Evolutionary conservation across 495 filamentous ascomycete species (phyloP).

Genomic region (Emericellopsis terricola): DNA sequence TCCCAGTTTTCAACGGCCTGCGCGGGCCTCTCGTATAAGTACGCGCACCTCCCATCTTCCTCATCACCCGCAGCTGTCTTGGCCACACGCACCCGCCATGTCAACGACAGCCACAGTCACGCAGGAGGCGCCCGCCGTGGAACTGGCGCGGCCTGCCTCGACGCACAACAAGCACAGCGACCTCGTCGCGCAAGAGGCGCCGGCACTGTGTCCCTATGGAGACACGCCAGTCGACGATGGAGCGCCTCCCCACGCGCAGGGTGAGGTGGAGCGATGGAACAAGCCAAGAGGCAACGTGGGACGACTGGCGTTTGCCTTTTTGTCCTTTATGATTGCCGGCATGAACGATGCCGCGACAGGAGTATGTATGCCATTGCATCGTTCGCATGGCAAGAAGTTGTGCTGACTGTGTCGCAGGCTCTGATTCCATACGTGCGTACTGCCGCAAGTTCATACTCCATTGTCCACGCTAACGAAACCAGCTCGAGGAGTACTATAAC

Average conservation of each 20-base stretch:
- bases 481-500: slow-evolving; percentile 47
- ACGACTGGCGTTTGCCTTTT: slow-evolving; percentile 48
- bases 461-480: background rate
- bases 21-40: too few species aligned
- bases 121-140: background rate
- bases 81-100: background rate
- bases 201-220: background rate
- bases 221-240: background rate
- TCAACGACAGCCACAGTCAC: background rate
- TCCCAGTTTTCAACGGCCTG: too few species aligned
- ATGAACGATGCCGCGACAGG: slow-evolving; percentile 70
- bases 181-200: too few species aligned
- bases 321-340: slow-evolving; percentile 61
- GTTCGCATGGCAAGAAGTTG: background rate
- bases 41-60: too few species aligned
- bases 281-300: slow-evolving; percentile 43
- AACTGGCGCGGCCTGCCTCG: background rate
- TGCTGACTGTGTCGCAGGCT: slow-evolving; percentile 20
- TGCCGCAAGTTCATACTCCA: too few species aligned
- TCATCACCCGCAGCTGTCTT: background rate
- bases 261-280: slow-evolving; percentile 46
- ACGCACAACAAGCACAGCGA: background rate
- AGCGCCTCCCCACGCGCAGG: background rate
- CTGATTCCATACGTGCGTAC: slow-evolving; percentile 39
- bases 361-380: slow-evolving; percentile 26